Conservation (phyloP, 1,284 basidiomycete genomes). For the Trichosporon faecale region DNA sequence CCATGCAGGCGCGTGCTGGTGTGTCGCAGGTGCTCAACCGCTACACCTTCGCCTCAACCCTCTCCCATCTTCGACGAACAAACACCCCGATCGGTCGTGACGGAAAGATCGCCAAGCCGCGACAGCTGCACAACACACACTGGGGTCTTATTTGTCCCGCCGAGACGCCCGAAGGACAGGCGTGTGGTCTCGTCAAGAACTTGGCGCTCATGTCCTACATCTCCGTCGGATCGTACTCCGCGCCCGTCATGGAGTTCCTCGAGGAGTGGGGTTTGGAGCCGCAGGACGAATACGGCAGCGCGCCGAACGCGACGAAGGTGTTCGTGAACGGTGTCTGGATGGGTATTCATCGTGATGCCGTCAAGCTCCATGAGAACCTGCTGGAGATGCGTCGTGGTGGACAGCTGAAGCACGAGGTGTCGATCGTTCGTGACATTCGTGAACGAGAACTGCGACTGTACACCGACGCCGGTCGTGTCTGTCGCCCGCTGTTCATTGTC, state of each 20-base stretch:
- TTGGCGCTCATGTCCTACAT: constrained; percentile 96
- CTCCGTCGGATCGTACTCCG: constrained; percentile 93
- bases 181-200: constrained; percentile 98
- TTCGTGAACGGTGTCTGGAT: constrained; percentile 99
- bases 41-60: constrained; percentile 96
- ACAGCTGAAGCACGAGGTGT: constrained; percentile 93
- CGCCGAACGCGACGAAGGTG: constrained; percentile 86
- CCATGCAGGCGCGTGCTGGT: constrained; percentile 95
- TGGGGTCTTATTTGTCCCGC: constrained; percentile 99
- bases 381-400: constrained; percentile 89
- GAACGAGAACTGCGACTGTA: constrained; percentile 92
- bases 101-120: constrained; percentile 98
- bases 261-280: constrained; percentile 97
- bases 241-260: constrained; percentile 96
- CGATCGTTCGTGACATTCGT: constrained; percentile 93
- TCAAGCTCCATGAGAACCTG: constrained; percentile 86
- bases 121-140: constrained; percentile 98
- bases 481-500: constrained; percentile 95
- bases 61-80: constrained; percentile 95
- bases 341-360: constrained; percentile 96
- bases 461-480: constrained; percentile 94
- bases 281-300: constrained; percentile 82
- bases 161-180: constrained; percentile 98
- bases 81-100: constrained; percentile 98
- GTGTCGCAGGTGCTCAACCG: constrained; percentile 98